These are phyloP conservation scores for Eimeria falciformis DNA, from an alignment of 169 alveolate genomes.

Conservation along the genomic window DNA sequence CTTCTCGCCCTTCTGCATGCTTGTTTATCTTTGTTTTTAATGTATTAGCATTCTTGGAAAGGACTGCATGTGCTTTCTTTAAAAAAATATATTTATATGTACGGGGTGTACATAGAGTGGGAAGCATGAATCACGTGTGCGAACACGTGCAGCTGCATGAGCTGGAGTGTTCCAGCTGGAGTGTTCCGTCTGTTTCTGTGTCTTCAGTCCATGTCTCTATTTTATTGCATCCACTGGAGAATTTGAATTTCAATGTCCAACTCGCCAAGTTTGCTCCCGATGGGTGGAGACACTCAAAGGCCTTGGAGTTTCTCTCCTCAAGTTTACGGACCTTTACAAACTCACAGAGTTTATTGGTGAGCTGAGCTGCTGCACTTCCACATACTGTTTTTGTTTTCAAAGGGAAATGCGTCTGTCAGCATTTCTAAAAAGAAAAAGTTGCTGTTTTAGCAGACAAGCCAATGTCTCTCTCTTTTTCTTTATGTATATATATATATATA, in stretches of 20 bases:
- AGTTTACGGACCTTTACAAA: slow-evolving; percentile 34
- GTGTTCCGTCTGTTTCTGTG: background rate
- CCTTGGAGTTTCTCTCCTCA: slow-evolving; percentile 7
- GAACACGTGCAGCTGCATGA: too few species aligned
- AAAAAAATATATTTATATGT: too few species aligned
- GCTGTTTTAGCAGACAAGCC: background rate
- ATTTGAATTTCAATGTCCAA: slow-evolving; percentile 64
- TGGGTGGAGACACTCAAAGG: slow-evolving; percentile 34
- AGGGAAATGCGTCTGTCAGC: background rate
- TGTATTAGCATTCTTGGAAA: background rate
- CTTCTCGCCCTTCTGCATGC: background rate
- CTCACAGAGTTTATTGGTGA: slow-evolving; percentile 69
- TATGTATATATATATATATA: too few species aligned
- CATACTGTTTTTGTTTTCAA: too few species aligned
- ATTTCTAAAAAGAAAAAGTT: background rate
- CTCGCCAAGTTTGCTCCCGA: background rate
- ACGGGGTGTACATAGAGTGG: too few species aligned
- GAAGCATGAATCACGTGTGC: too few species aligned
- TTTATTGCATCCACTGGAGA: slow-evolving; percentile 38
- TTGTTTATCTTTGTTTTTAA: too few species aligned
- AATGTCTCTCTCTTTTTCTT: too few species aligned
- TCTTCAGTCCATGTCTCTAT: slow-evolving; percentile 55
- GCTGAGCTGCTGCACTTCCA: background rate
- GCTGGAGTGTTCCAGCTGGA: too few species aligned
- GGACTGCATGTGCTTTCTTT: too few species aligned